Evolutionary conservation across 441 rosid genomes (phyloP), one percentile per base, ranked within the genome.

Genomic region (Populus hybrid): DNA sequence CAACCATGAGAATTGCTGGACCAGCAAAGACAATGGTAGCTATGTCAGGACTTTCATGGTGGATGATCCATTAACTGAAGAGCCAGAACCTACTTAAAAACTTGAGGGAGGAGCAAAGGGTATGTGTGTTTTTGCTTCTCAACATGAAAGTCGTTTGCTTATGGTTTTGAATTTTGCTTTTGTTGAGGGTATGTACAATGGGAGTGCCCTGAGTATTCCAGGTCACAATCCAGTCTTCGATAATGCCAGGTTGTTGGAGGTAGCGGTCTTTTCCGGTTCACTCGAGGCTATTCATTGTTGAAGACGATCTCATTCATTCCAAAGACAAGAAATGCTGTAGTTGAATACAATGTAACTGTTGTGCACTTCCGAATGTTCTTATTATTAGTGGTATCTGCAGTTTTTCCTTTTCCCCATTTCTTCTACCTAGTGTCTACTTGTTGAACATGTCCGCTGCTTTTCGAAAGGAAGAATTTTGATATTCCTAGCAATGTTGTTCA

Each of bases 171-270:
- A 74, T 64, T 76, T 85, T 40, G 85, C 76, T 71, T 82, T 81
- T 74, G 16, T 28, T 3, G 80, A 81, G 36, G 89, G 84, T 3
- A 68, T 69, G 38, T 83, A 80, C 53, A 86, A 78, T 71, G 86
- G 84, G 9, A 83, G 85, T 75, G 74, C 83, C 66, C 73, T 82
- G 24, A 78, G 79, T 67, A 68, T 87, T 78, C 77, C 84, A 23
- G 89, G 89, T 16, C 73, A 78, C 45, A 79, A 81, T 45, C 77
- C 56, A 3, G 80, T 84, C 50, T 1, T 50, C 6, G 35, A 77
- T 50, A 81, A 76, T 42, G 80, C 76, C n/a, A 86, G 84, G 69
- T 87, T 68, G 86, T 83, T 59, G 88, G 86, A 76, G 90, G 84
- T 2, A 74, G 78, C 26, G 84, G 87, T 29, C 78, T 83, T 70